Conservation (phyloP, 2,329 filamentous ascomycete species). For the Chaetothyriales sp. region DNA sequence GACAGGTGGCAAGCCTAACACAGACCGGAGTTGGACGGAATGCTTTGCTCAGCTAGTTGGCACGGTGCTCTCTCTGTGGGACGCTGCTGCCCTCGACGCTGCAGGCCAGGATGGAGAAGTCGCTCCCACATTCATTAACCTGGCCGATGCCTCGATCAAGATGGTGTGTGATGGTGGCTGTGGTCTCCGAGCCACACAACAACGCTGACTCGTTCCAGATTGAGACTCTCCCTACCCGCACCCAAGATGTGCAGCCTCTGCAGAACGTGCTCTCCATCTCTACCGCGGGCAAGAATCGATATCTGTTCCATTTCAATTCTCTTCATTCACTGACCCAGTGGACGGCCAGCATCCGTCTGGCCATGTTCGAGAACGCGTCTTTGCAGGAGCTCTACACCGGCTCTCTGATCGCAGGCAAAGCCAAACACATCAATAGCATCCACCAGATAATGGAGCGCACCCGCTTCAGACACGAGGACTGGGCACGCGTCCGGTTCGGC, state of each 20-base stretch:
- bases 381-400: slow-evolving; percentile 95
- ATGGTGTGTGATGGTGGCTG: slow-evolving; percentile 49
- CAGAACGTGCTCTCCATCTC: slow-evolving; percentile 94
- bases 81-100: slow-evolving; percentile 77
- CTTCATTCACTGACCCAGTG: slow-evolving; percentile 86
- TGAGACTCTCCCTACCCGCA: slow-evolving; percentile 74
- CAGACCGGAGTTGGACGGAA: slow-evolving; percentile 83
- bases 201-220: slow-evolving; percentile 40
- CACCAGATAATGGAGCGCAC: slow-evolving; percentile 72
- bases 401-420: slow-evolving; percentile 87
- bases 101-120: slow-evolving; percentile 75
- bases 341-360: slow-evolving; percentile 83
- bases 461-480: slow-evolving; percentile 66
- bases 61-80: slow-evolving; percentile 89
- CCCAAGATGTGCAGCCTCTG: slow-evolving; percentile 59
- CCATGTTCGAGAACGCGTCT: slow-evolving; percentile 86
- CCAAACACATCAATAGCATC: slow-evolving; percentile 78
- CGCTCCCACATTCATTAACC: slow-evolving; percentile 81
- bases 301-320: slow-evolving; percentile 90
- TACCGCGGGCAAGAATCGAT: slow-evolving; percentile 88
- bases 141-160: slow-evolving; percentile 94
- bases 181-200: slow-evolving; percentile 1
- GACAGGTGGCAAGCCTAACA: slow-evolving; percentile 69
- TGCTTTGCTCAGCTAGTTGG: slow-evolving; percentile 94
- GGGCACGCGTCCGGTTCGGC: slow-evolving; percentile 88